A percentile compares a stretch with the other conserved stretches of the same genome.
These are phyloP conservation scores for Diaporthe sp. DNA, from an alignment of 2,329 filamentous ascomycete genomes.

Conservation along the genomic window DNA sequence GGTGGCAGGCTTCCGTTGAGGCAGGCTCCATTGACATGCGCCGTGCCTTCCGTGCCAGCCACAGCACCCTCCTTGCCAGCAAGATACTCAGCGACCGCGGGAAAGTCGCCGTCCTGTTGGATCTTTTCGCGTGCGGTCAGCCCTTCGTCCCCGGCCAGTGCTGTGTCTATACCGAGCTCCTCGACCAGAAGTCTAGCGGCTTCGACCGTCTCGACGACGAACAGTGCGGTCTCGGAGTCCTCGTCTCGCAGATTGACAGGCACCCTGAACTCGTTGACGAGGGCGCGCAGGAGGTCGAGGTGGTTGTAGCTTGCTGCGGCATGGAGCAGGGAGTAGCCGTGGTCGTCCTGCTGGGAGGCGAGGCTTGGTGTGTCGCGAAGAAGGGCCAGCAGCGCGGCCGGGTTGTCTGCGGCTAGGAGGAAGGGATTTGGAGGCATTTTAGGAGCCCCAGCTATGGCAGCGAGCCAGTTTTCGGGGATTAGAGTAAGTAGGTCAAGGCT, in stretches of 20 bases:
- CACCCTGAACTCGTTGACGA: slow-evolving; percentile 83
- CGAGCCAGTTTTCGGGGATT: neutral
- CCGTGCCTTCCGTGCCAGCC: slow-evolving; percentile 43
- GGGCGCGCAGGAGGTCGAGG: slow-evolving; percentile 79
- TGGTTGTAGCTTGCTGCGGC: slow-evolving; percentile 95
- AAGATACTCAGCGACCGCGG: slow-evolving; percentile 82
- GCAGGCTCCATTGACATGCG: slow-evolving; percentile 45
- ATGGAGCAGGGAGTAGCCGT: slow-evolving; percentile 95
- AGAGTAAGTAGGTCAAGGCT: neutral
- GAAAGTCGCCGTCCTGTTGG: slow-evolving; percentile 82
- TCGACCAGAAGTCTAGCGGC: slow-evolving; percentile 86
- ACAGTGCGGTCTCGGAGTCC: slow-evolving; percentile 94
- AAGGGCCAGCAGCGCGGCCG: slow-evolving; percentile 78
- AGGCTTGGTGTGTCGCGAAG: slow-evolving; percentile 82
- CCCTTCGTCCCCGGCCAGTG: slow-evolving; percentile 78
- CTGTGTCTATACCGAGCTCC: slow-evolving; percentile 80
- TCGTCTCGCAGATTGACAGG: slow-evolving; percentile 88
- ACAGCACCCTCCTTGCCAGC: slow-evolving; percentile 49
- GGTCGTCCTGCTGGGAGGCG: slow-evolving; percentile 85
- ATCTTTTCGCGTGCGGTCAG: slow-evolving; percentile 87
- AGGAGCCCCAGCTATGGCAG: neutral
- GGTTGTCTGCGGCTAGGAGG: slow-evolving; percentile 86
- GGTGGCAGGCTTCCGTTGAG: slow-evolving; percentile 66
- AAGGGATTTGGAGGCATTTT: slow-evolving; percentile 74
- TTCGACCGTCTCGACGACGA: slow-evolving; percentile 86